A percentile compares a stretch with the other conserved stretches of the same genome.
phyloP scores from a whole-genome alignment of 805 yeast species.

The Wickerhamomyces alni region DNA sequence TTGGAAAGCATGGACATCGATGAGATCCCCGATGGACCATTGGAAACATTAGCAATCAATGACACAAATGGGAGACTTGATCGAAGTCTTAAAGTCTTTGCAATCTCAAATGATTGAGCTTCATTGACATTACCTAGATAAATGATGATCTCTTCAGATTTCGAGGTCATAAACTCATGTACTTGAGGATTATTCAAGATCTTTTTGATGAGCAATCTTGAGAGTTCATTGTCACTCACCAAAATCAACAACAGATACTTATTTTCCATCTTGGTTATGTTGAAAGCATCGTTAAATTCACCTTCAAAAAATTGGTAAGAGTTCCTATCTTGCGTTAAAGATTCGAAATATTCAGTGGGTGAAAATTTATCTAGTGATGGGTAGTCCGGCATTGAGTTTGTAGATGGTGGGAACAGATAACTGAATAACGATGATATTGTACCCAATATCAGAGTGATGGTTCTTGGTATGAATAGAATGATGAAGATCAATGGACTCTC shows the following conservation, averaged over 20 bases:
- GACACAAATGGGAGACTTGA: conserved; percentile 47
- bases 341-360: conserved; percentile 9
- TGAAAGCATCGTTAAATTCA: conserved; percentile 19
- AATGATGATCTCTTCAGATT: conserved; percentile 40
- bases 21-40: conserved; percentile 28
- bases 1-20: conserved; percentile 29
- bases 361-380: conserved; percentile 20
- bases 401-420: conserved; percentile 29
- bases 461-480: conserved; percentile 49
- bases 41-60: conserved; percentile 51
- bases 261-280: conserved; percentile 13
- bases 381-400: conserved; percentile 25
- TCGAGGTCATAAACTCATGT: conserved; percentile 27
- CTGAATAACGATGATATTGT: conserved; percentile 31
- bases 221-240: conserved; percentile 17
- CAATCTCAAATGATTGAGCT: conserved; percentile 63
- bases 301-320: conserved; percentile 10
- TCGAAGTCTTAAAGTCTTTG: conserved; percentile 45
- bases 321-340: conserved; percentile 11
- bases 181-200: conserved; percentile 42
- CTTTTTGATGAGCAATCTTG: conserved; percentile 36
- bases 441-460: conserved; percentile 36
- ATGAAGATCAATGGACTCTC: conserved; percentile 40
- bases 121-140: conserved; percentile 62
- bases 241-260: conserved; percentile 16